Base-by-base conservation (phyloP, 2,329 filamentous ascomycete species). In the Colletotrichum tamarilloi region DNA sequence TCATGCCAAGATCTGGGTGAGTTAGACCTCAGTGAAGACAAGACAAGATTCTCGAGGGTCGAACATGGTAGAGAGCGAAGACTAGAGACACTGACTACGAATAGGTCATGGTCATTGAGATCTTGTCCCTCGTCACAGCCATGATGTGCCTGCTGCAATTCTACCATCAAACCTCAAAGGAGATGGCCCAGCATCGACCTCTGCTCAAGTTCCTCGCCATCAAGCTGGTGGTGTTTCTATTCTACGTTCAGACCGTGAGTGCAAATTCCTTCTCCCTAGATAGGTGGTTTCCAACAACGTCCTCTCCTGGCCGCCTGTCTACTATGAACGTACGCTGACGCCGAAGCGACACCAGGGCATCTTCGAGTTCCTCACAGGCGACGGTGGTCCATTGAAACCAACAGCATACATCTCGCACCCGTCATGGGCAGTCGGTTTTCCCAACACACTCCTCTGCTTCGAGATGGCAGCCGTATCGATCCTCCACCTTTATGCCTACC, bases 31-130 rank as follows among this genome's bases (percentile, higher is more conserved):
- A 7, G 7, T 5, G 14, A 35, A 35, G 8, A 30, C 52, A 35
- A 35, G 8, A 30, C 52, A 0, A 12, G 1, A 0, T 42, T 1
- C 16, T 58, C 12, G 49, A 53, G n/a, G 1, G 11, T 53, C 4
- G 49, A 19, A 24, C 4, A 8, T 11, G 9, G n/a, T 11, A 16
- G 4, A 9, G 11, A 9, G 0, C 12, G 22, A 12, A 26, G 22
- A 26, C 52, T 14, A 26, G n/a, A 55, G 55, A 57, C 2, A 8
- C 0, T 7, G 4, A 28, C 26, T 11, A 16, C 9, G 0, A 14
- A 1, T 24, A 70, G 60, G 42, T 70, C 9, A 70, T 70, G 60
- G 19, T 70, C 6, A 59, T 66, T 16, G 67, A 70, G 3, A 70
- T 70, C 0, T 2, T 55, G 14, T 66, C 67, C 3, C 62, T 66